A percentile compares a stretch with the other conserved stretches of the same genome.
phyloP scores from a whole-genome alignment of 2,329 filamentous ascomycete genomes.

The Trichoderma endophyticum region DNA sequence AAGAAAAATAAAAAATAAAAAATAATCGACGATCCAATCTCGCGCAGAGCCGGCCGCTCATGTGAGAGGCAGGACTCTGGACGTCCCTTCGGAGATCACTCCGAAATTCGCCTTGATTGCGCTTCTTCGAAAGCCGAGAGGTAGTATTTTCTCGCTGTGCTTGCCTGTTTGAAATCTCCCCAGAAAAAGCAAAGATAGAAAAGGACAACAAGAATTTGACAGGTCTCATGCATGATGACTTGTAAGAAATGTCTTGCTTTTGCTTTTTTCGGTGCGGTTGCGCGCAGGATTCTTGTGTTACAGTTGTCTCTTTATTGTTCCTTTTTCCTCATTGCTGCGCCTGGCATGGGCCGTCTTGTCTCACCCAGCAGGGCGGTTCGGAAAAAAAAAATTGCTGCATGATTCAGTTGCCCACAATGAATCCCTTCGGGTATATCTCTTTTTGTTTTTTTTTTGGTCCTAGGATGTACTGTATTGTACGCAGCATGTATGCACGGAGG shows the following conservation, averaged over 20 bases:
- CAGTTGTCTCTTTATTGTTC: neutral
- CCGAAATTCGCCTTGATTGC: neutral
- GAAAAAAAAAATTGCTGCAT: neutral
- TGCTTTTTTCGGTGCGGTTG: neutral
- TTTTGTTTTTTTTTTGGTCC: neutral
- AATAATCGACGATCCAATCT: conserved; percentile 16
- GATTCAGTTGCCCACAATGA: neutral
- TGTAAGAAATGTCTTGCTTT: neutral
- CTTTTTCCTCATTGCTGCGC: neutral
- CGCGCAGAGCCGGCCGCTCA: conserved; percentile 16
- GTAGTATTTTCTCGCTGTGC: neutral
- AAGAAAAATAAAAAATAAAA: neutral
- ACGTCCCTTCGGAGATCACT: neutral
- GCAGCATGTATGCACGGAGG: neutral
- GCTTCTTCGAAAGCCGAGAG: neutral
- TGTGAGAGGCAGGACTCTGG: conserved; percentile 4
- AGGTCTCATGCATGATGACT: neutral
- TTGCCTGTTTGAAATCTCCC: neutral
- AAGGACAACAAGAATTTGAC: neutral
- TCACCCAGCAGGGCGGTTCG: conserved; percentile 11
- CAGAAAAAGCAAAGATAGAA: neutral
- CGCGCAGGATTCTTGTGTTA: neutral
- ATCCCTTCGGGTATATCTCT: neutral
- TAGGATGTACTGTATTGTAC: neutral
- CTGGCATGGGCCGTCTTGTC: conserved; percentile 2